phyloP scores from a whole-genome alignment of 139 green algal genomes.

The Chlorella sp. region DNA sequence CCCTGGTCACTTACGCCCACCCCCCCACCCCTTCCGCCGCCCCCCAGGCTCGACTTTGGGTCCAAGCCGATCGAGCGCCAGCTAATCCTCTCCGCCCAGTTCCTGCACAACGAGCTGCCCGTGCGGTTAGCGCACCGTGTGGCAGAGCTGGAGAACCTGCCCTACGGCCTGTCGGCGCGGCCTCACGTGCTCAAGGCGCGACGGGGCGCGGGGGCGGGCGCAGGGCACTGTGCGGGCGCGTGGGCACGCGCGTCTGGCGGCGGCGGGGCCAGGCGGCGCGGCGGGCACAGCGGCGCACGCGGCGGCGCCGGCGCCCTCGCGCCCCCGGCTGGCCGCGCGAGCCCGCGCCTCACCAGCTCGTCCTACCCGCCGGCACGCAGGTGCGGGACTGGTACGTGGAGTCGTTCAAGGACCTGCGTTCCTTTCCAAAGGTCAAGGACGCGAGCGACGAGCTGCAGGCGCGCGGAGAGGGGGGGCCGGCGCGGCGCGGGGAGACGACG shows the following conservation, averaged over 20 bases:
- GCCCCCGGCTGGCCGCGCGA: neutral
- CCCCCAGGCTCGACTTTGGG: constrained; percentile 94
- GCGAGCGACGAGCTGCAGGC: constrained; percentile 74
- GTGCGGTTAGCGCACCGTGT: constrained; percentile 94
- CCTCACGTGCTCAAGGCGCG: constrained; percentile 86
- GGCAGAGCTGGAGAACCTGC: constrained; percentile 97
- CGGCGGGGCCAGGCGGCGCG: neutral
- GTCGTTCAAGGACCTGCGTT: constrained; percentile 91
- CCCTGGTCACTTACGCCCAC: no score
- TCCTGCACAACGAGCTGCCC: constrained; percentile 96
- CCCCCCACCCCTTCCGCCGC: no score
- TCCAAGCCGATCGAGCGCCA: constrained; percentile 91
- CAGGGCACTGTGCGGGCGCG: neutral
- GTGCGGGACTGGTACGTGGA: constrained; percentile 99
- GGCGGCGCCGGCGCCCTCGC: neutral
- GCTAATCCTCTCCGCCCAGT: constrained; percentile 94
- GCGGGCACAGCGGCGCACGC: neutral
- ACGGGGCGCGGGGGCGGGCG: neutral
- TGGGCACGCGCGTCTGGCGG: neutral
- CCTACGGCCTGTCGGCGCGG: constrained; percentile 92
- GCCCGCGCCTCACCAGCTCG: neutral
- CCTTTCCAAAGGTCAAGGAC: constrained; percentile 72
- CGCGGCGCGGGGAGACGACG: no score
- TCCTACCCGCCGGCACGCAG: constrained; percentile 37
- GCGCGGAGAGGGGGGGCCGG: no score